Evolutionary conservation across 2,329 filamentous ascomycete genomes (phyloP), one percentile per base, ranked within the genome.

Genomic region (Hypoxylon rubiginosum): DNA sequence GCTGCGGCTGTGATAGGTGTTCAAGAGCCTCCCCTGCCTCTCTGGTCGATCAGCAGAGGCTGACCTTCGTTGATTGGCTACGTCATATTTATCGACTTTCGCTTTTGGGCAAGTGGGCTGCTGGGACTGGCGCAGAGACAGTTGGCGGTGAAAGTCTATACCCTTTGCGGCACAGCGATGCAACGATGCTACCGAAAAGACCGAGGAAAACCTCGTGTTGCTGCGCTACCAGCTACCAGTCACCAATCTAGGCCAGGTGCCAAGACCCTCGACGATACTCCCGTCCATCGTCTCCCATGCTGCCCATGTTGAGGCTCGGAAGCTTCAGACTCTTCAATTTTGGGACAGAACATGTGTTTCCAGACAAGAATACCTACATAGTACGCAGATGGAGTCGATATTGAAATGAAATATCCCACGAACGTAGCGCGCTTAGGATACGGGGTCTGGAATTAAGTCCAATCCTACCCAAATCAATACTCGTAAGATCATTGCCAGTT

Each of bases 241-340:
- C 81, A 56, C 73, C 50, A 15, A 79, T 73, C 74, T 83, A 10
- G 78, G 72, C 82, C 79, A 56, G 83, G 82, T 70, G 82, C 81
- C 11, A 81, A 83, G 52, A 83, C 79, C 63, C 84, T 82, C 56
- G 80, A 84, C 74, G 73, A 84, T 69, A 77, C 81, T 17, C 71
- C 43, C 46, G 7, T 39, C 36, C 19, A 56, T 39, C 46, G 49
- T 51, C 17, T 24, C 13, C 36, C 19, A 34, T n/a, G n/a, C n/a
- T n/a, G n/a, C n/a, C 46, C 51, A 17, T 32, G 11, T 19, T 43
- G 39, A 43, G 39, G 39, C 39, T 43, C 39, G n/a, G 39, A 19
- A 43, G n/a, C n/a, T 19, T 19, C 6, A 43, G n/a, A n/a, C n/a
- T 8, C 13, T 43, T 43, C 39, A 8, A 41, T 43, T n/a, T 43